These are phyloP conservation scores for Chrysoporthe cubensis DNA, from an alignment of 2,329 filamentous ascomycete genomes.

Conservation along the genomic window DNA sequence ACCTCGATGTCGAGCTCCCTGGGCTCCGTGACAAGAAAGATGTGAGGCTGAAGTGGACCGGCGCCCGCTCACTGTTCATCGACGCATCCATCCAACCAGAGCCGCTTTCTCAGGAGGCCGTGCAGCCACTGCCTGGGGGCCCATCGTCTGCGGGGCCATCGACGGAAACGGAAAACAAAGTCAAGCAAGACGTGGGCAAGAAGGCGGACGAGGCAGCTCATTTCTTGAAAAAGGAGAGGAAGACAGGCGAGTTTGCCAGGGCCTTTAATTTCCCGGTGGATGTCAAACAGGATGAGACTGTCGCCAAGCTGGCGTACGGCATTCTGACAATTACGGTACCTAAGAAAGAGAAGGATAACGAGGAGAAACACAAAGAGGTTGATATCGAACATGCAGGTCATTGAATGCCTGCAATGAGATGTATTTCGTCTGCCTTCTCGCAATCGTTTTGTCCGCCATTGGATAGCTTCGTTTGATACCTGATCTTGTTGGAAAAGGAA, in stretches of 20 bases:
- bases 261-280: slow-evolving; percentile 12
- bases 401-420: not conserved
- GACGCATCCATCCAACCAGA: slow-evolving; percentile 2
- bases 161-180: not conserved
- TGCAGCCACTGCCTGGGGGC: not conserved
- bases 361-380: slow-evolving; percentile 9
- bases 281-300: slow-evolving; percentile 11
- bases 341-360: slow-evolving; percentile 11
- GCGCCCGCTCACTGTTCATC: slow-evolving; percentile 9
- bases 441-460: not conserved
- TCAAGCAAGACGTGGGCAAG: not conserved
- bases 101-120: not conserved
- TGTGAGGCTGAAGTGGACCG: slow-evolving; percentile 10
- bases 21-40: slow-evolving; percentile 10
- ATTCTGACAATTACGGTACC: slow-evolving; percentile 9
- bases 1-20: slow-evolving; percentile 12
- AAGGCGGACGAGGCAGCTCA: not conserved
- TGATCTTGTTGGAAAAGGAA: too few species aligned
- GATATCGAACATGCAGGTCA: slow-evolving; percentile 16
- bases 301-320: slow-evolving; percentile 13
- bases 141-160: not conserved
- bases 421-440: too few species aligned
- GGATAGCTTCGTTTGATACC: not conserved
- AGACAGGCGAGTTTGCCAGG: slow-evolving; percentile 7
- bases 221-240: slow-evolving; percentile 10